phyloP scores from a whole-genome alignment of 208 protist species.

The Balamuthia mandrillaris region DNA sequence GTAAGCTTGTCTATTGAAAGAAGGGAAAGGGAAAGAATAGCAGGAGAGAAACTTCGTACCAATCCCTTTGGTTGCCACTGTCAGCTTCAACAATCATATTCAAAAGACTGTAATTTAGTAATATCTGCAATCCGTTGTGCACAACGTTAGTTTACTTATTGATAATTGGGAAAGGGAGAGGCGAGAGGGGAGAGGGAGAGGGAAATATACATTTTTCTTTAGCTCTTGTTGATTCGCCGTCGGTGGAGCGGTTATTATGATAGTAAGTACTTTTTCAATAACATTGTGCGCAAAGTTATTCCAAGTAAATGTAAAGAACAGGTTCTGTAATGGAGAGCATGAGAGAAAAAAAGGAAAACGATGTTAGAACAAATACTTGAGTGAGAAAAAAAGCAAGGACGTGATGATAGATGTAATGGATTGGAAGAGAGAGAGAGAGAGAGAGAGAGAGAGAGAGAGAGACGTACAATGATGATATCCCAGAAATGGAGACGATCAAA shows the following conservation, averaged over 20 bases:
- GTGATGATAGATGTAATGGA: not conserved
- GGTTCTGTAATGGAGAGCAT: too few species aligned
- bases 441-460: not conserved
- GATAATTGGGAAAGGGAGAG: not conserved
- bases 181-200: not conserved
- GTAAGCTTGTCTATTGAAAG: too few species aligned
- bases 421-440: not conserved
- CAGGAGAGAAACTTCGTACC: too few species aligned
- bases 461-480: not conserved
- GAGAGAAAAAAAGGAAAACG: too few species aligned
- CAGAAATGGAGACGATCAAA: not conserved
- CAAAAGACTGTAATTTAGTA: not conserved
- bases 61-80: not conserved
- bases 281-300: slow-evolving; percentile 12
- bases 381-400: not conserved
- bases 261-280: not conserved
- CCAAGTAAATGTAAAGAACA: slow-evolving; percentile 9
- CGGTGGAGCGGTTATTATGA: not conserved
- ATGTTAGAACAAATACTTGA: not conserved
- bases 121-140: not conserved
- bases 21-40: too few species aligned
- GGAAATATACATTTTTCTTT: too few species aligned
- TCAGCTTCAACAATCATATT: not conserved
- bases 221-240: too few species aligned
- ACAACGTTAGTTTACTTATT: not conserved